Evolutionary conservation across 2,329 filamentous ascomycete genomes (phyloP).

Genomic region (Acrocalymma vagum): DNA sequence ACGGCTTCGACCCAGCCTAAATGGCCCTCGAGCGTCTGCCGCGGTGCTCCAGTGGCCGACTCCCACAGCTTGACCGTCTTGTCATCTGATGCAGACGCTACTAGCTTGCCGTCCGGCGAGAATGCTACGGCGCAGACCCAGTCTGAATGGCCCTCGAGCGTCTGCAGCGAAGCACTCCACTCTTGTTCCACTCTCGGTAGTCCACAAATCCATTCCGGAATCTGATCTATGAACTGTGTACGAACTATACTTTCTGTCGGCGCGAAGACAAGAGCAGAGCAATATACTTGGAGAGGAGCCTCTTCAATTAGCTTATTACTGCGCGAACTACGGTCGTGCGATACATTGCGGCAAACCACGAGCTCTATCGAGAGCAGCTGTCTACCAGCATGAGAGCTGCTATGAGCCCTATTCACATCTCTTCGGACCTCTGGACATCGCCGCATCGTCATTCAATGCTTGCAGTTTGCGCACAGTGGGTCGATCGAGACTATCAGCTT

Average conservation of each 20-base stretch:
- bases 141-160: too few relatives aligned
- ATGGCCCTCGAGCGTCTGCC: too few relatives aligned
- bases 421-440: constrained; percentile 8
- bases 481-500: constrained; percentile 6
- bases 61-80: too few relatives aligned
- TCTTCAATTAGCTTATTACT: constrained; percentile 2
- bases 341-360: constrained; percentile 4
- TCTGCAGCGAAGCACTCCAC: too few relatives aligned
- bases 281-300: constrained; percentile 10
- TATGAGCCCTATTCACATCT: constrained; percentile 5
- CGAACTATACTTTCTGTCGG: constrained; percentile 8
- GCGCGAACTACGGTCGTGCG: constrained; percentile 2
- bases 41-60: too few relatives aligned
- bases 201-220: too few relatives aligned
- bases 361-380: constrained; percentile 2
- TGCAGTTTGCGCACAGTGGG: constrained; percentile 6
- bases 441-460: constrained; percentile 1
- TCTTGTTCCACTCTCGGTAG: too few relatives aligned
- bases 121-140: too few relatives aligned
- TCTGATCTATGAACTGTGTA: not conserved
- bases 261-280: constrained; percentile 10
- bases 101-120: too few relatives aligned
- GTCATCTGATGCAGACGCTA: too few relatives aligned
- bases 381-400: not conserved
- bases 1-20: too few relatives aligned